phyloP scores from a whole-genome alignment of 2,329 filamentous ascomycete species.

The Penicillium sp. region DNA sequence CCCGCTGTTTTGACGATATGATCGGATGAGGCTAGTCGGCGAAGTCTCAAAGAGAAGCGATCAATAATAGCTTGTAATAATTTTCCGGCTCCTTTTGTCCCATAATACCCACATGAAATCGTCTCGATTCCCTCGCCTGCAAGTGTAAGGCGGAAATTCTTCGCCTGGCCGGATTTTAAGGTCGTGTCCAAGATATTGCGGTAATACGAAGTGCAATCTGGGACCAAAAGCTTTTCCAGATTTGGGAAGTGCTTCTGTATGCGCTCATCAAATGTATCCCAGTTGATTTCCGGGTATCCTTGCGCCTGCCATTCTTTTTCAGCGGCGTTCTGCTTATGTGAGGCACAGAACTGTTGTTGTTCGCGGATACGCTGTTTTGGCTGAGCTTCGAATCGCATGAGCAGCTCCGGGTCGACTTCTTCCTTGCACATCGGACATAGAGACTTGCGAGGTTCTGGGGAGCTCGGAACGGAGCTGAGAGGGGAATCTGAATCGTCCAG shows the following conservation, averaged over 20 bases:
- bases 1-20: slow-evolving; percentile 62
- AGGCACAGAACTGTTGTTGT: slow-evolving; percentile 55
- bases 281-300: slow-evolving; percentile 68
- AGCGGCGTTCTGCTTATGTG: slow-evolving; percentile 57
- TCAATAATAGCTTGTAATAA: slow-evolving; percentile 63
- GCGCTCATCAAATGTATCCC: slow-evolving; percentile 57
- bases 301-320: slow-evolving; percentile 46
- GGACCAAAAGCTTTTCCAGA: slow-evolving; percentile 58
- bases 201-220: slow-evolving; percentile 53
- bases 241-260: slow-evolving; percentile 54
- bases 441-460: slow-evolving; percentile 20
- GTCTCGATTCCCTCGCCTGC: slow-evolving; percentile 46
- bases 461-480: slow-evolving; percentile 33
- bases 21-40: slow-evolving; percentile 60
- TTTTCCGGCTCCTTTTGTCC: slow-evolving; percentile 63
- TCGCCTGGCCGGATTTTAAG: slow-evolving; percentile 55
- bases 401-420: slow-evolving; percentile 51
- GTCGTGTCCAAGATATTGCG: slow-evolving; percentile 53
- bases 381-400: slow-evolving; percentile 50
- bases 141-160: slow-evolving; percentile 55
- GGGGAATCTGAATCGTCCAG: slow-evolving; percentile 27
- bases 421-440: slow-evolving; percentile 65
- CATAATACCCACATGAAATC: slow-evolving; percentile 77
- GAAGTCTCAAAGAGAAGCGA: slow-evolving; percentile 57
- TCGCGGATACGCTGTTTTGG: slow-evolving; percentile 35